Conservation (phyloP, 805 yeast genomes). For the Metschnikowia bowlesiae region DNA sequence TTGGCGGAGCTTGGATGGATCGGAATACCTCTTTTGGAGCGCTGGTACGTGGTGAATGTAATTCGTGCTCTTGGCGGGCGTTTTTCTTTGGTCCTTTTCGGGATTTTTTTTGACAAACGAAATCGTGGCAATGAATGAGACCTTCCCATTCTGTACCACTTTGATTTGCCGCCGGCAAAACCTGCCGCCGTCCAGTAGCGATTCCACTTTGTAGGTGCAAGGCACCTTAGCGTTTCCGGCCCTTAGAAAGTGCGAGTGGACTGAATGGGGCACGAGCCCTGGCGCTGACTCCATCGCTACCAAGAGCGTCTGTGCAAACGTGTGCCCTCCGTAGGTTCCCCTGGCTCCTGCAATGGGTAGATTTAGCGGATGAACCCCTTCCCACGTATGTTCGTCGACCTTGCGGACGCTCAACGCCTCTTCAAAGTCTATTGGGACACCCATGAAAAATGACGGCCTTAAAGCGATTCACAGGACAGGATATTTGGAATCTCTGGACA, state of each 20-base stretch:
- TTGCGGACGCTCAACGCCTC: conserved; percentile 12
- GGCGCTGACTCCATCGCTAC: conserved; percentile 52
- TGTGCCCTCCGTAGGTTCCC: conserved; percentile 69
- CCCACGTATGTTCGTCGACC: conserved; percentile 17
- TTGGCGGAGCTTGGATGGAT: conserved; percentile 23
- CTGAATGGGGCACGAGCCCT: conserved; percentile 48
- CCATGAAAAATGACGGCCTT: neutral
- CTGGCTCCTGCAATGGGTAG: conserved; percentile 45
- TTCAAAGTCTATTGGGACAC: conserved; percentile 12
- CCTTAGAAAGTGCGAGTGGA: conserved; percentile 58
- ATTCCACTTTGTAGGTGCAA: conserved; percentile 50
- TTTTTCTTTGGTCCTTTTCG: neutral
- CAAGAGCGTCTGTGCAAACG: conserved; percentile 59
- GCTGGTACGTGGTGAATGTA: conserved; percentile 15
- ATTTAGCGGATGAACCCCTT: conserved; percentile 32
- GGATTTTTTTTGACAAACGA: conserved; percentile 30
- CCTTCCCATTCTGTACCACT: conserved; percentile 49
- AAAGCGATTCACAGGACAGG: no score
- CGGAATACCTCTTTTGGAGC: conserved; percentile 21
- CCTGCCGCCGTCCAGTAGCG: conserved; percentile 49
- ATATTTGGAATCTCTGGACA: no score
- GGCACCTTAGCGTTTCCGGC: conserved; percentile 47
- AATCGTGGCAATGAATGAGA: conserved; percentile 50
- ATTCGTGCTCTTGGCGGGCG: neutral
- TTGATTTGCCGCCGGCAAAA: conserved; percentile 50